These are phyloP conservation scores for Chlamydomonas sp. DNA, from an alignment of 139 green algal genomes.

Conservation along the genomic window DNA sequence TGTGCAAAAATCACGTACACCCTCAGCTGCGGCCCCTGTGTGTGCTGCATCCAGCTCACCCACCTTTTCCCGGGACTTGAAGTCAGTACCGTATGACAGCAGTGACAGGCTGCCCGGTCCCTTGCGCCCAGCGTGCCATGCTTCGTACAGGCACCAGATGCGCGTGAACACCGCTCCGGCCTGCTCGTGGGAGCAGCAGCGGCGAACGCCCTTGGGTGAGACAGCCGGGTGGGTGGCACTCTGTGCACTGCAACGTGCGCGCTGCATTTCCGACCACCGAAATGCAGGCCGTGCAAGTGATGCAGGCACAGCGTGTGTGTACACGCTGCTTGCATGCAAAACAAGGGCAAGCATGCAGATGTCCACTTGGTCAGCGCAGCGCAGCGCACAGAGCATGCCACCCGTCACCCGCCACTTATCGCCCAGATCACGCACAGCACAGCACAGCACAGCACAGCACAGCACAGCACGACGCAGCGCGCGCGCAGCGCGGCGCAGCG, in stretches of 20 bases:
- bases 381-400: no score
- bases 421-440: no score
- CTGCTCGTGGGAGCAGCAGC: background rate
- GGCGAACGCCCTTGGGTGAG: background rate
- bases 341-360: no score
- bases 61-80: background rate
- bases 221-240: background rate
- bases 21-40: background rate
- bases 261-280: background rate
- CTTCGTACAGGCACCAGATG: background rate
- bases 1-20: background rate
- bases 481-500: background rate
- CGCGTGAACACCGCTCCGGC: no score
- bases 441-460: no score
- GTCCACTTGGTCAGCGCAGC: no score
- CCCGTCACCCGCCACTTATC: no score
- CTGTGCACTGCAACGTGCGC: background rate
- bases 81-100: background rate
- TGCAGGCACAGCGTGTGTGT: background rate
- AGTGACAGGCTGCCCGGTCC: background rate
- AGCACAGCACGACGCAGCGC: background rate
- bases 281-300: background rate
- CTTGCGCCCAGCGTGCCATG: background rate
- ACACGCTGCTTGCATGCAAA: background rate
- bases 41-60: no score